Evolutionary conservation across 345 rosid genomes (phyloP), one percentile per base, ranked within the genome.

Genomic region (Gossypium sturtianum): DNA sequence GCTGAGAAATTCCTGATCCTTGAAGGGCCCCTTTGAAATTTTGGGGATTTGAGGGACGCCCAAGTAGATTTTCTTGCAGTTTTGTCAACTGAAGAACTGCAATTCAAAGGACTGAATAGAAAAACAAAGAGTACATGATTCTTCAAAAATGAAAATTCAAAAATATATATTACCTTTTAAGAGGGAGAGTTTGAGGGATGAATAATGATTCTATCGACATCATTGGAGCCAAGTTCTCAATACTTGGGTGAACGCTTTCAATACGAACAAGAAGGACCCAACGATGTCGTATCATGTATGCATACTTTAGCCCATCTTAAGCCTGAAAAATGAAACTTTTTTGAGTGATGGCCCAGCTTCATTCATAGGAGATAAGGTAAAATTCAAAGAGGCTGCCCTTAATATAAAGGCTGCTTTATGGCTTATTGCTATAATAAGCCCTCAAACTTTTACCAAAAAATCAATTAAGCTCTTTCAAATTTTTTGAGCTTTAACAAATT

Each of bases 31-130:
- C 61, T 80, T 61, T 19, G 69, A 7, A 75, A 73, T 41, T 84
- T 79, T n/a, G 78, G 66, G 44, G 72, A 79, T 53, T 20, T 65
- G 51, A 77, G 34, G 9, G 61, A 62, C 51, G 41, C 84, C 78
- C 81, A 72, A 43, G 29, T 17, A 9, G 19, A 45, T 45, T 74
- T 73, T 27, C 52, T 49, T 61, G 63, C 61, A 56, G 10, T 51
- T 49, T 64, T 57, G 0, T 72, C 27, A 27, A 48, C 38, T 7
- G 75, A 66, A 41, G 15, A 47, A 41, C 88, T 80, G 43, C 10
- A 20, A 38, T 49, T 51, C 51, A n/a, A 51, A 64, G 52, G 71
- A 58, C 15, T 72, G 43, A 44, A 43, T 59, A 29, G 48, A 73
- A 52, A 63, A 78, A 38, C 19, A 23, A 34, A 13, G 19, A 4